Conservation (phyloP, 192 early-diverging fungal genomes). For the Oehlia diaphana region DNA sequence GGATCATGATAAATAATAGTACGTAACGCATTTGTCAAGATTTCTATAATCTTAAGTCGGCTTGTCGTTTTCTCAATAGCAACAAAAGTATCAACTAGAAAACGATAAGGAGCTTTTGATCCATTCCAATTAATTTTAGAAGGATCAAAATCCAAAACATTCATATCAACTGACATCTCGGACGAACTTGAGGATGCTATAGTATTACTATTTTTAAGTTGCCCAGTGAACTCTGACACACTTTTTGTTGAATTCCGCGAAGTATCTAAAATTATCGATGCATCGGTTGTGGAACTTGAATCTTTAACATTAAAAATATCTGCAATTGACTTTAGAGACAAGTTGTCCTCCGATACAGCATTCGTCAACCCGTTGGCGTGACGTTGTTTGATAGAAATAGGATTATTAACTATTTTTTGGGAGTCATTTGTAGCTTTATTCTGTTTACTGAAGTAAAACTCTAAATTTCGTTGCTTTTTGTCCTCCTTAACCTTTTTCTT, state of each 20-base stretch:
- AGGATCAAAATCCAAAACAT: constrained; percentile 13
- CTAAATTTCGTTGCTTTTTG: background rate
- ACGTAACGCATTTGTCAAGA: constrained; percentile 36
- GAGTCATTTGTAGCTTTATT: background rate
- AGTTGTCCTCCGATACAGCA: background rate
- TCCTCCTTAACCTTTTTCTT: background rate
- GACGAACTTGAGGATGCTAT: background rate
- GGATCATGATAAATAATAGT: constrained; percentile 32
- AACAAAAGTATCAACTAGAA: constrained; percentile 24
- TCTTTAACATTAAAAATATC: background rate
- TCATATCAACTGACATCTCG: background rate
- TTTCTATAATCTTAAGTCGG: constrained; percentile 24
- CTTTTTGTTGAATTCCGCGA: background rate
- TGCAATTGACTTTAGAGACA: background rate
- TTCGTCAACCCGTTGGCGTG: background rate
- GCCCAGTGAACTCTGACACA: background rate
- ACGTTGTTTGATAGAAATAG: background rate
- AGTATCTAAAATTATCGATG: too few relatives aligned
- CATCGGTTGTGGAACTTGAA: background rate
- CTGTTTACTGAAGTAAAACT: background rate
- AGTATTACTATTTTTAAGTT: background rate
- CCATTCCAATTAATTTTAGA: background rate
- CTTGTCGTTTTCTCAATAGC: constrained; percentile 22
- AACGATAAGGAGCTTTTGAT: constrained; percentile 24
- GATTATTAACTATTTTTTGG: background rate